phyloP scores from a whole-genome alignment of 2,329 filamentous ascomycete genomes.

The Arachnopeziza araneosa region DNA sequence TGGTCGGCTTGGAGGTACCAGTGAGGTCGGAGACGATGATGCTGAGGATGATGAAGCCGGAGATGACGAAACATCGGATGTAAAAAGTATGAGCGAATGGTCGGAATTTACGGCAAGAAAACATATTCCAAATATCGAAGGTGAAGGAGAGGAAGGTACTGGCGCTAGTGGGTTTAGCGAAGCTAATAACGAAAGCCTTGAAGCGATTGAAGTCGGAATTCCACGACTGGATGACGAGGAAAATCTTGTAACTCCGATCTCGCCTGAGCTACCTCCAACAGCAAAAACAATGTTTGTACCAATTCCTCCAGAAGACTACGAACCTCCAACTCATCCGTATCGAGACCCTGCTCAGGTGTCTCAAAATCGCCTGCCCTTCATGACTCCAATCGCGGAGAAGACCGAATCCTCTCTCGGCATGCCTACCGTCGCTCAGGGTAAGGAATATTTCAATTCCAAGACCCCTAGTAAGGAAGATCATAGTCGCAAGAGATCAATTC shows the following conservation, averaged over 20 bases:
- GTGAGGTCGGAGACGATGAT: slow-evolving; percentile 56
- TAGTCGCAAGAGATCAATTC: slow-evolving; percentile 21
- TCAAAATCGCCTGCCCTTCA: slow-evolving; percentile 91
- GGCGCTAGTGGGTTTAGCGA: slow-evolving; percentile 38
- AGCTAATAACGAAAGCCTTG: slow-evolving; percentile 31
- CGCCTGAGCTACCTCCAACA: slow-evolving; percentile 31
- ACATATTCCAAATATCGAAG: slow-evolving; percentile 51
- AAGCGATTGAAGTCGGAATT: slow-evolving; percentile 27
- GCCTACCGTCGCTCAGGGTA: slow-evolving; percentile 47
- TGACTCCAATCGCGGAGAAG: slow-evolving; percentile 96
- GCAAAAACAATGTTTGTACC: slow-evolving; percentile 65
- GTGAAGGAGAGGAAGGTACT: slow-evolving; percentile 35
- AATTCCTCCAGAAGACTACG: slow-evolving; percentile 79
- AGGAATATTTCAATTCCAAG: slow-evolving; percentile 61
- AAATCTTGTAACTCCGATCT: slow-evolving; percentile 42
- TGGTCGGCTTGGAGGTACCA: slow-evolving; percentile 60
- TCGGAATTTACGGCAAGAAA: slow-evolving; percentile 77
- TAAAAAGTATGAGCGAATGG: slow-evolving; percentile 72
- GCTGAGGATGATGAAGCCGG: slow-evolving; percentile 45
- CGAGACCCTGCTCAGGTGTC: slow-evolving; percentile 74
- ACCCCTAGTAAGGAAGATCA: slow-evolving; percentile 61
- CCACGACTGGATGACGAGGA: slow-evolving; percentile 34
- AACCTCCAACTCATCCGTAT: slow-evolving; percentile 72
- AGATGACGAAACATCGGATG: slow-evolving; percentile 54
- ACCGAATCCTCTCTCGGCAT: slow-evolving; percentile 82